A percentile compares a stretch with the other conserved stretches of the same genome.
These are phyloP conservation scores for Solanum medicagineum DNA, from an alignment of 257 asterid species.

Conservation along the genomic window DNA sequence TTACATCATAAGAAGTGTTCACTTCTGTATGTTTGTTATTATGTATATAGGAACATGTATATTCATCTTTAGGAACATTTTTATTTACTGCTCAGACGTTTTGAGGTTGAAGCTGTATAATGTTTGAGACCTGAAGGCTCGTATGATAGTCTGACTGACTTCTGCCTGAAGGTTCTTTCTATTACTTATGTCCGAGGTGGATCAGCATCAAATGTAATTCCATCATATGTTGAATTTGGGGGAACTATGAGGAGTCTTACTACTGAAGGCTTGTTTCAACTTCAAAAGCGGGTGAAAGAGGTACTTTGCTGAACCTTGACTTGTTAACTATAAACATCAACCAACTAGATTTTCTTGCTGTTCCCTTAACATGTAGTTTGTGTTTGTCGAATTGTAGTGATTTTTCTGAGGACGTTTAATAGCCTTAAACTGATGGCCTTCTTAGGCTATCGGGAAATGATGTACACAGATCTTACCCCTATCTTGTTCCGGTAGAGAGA, in stretches of 20 bases:
- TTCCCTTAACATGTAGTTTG: background rate
- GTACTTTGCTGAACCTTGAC: conserved; percentile 9
- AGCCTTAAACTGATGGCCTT: background rate
- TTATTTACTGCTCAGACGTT: background rate
- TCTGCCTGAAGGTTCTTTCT: conserved; percentile 56
- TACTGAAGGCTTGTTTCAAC: conserved; percentile 58
- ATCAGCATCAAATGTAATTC: conserved; percentile 45
- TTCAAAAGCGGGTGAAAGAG: conserved; percentile 70
- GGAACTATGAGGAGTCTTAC: conserved; percentile 82
- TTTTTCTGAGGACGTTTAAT: background rate
- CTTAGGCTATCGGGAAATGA: background rate
- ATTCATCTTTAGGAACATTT: background rate
- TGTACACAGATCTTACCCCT: background rate
- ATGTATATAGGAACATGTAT: background rate
- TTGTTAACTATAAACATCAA: background rate
- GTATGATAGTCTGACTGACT: background rate
- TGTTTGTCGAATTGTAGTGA: background rate
- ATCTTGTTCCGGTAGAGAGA: background rate
- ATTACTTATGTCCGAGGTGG: conserved; percentile 75
- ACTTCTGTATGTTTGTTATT: background rate
- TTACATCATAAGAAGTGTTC: background rate
- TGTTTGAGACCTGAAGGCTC: background rate
- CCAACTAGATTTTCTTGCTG: background rate
- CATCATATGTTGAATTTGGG: conserved; percentile 52
- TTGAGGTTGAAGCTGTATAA: background rate